A percentile compares a stretch with the other conserved stretches of the same genome.
Evolutionary conservation across 2,329 filamentous ascomycete species (phyloP).

Genomic region (Nemania sp.): DNA sequence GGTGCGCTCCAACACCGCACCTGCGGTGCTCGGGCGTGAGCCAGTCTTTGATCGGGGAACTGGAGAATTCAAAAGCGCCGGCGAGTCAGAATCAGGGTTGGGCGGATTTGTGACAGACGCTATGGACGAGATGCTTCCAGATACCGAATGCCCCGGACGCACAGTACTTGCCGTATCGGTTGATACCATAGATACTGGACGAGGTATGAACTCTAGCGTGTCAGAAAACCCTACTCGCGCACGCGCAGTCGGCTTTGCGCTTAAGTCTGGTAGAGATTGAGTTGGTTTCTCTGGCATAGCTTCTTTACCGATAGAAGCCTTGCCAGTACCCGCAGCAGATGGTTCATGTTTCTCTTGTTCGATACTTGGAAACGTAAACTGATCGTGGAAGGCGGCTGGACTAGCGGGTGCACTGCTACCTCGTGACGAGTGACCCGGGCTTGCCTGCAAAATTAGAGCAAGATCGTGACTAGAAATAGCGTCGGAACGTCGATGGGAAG

Average conservation of each 20-base stretch:
- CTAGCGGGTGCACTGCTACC: constrained; percentile 68
- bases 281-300: constrained; percentile 25
- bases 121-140: constrained; percentile 79
- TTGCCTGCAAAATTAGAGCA: constrained; percentile 64
- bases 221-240: constrained; percentile 83
- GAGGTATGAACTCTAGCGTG: constrained; percentile 78
- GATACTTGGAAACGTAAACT: constrained; percentile 30
- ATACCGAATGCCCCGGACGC: constrained; percentile 70
- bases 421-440: constrained; percentile 51
- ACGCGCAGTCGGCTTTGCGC: constrained; percentile 47
- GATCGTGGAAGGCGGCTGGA: constrained; percentile 52
- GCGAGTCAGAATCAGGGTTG: constrained; percentile 47
- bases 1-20: constrained; percentile 65
- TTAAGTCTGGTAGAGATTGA: constrained; percentile 33
- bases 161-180: constrained; percentile 81
- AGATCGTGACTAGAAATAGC: constrained; percentile 86
- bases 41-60: constrained; percentile 49
- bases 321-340: constrained; percentile 20
- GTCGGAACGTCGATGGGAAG: constrained; percentile 76
- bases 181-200: constrained; percentile 81
- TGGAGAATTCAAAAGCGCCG: constrained; percentile 43
- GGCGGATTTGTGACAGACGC: constrained; percentile 60
- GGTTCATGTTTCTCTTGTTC: constrained; percentile 20
- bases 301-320: constrained; percentile 33
- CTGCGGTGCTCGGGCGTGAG: constrained; percentile 69